Conservation (phyloP, 2,329 filamentous ascomycete species). For the Fusarium falciforme region DNA sequence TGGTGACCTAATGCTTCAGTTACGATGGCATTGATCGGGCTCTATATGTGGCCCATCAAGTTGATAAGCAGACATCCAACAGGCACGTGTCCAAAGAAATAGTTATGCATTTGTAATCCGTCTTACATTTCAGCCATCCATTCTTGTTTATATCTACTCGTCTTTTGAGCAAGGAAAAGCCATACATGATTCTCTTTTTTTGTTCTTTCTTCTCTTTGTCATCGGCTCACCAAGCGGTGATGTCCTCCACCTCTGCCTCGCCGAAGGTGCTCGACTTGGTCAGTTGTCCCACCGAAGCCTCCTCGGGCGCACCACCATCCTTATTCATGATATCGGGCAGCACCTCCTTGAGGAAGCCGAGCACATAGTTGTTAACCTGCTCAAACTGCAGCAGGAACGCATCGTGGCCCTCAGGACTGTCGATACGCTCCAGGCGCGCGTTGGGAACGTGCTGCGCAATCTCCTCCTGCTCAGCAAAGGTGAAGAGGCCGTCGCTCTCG, state of each 20-base stretch:
- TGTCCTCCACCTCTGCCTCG: conserved; percentile 95
- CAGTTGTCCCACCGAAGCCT: conserved; percentile 68
- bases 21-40: neutral
- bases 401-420: conserved; percentile 95
- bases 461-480: conserved; percentile 95
- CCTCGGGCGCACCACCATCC: conserved; percentile 62
- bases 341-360: conserved; percentile 84
- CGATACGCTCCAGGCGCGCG: conserved; percentile 84
- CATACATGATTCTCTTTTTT: neutral
- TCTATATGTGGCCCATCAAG: neutral
- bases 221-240: conserved; percentile 83
- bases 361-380: conserved; percentile 90
- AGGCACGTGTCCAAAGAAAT: neutral
- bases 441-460: conserved; percentile 84
- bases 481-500: conserved; percentile 95
- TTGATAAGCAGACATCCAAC: neutral
- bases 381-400: conserved; percentile 97
- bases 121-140: neutral
- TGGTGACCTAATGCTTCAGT: neutral
- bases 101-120: neutral
- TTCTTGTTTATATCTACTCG: conserved; percentile 6
- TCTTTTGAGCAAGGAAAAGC: neutral
- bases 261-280: conserved; percentile 94
- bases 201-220: neutral
- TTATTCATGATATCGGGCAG: conserved; percentile 89